Conservation (phyloP, 2,329 filamentous ascomycete species). For the Diatrype stigma region DNA sequence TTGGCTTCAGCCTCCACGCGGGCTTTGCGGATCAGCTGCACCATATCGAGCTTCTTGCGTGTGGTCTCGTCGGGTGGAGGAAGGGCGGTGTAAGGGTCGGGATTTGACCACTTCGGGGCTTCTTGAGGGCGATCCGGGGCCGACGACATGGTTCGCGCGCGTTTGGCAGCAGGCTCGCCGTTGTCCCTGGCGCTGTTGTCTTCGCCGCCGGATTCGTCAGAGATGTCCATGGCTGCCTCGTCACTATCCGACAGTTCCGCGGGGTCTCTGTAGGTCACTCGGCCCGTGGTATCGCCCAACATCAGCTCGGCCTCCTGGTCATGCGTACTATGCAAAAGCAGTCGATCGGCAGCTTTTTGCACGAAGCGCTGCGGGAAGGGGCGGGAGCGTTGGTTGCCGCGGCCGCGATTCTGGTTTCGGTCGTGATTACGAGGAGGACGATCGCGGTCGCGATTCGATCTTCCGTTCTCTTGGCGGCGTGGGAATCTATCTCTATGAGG, state of each 20-base stretch:
- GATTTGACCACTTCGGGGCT: constrained; percentile 86
- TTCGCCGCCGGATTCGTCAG: constrained; percentile 42
- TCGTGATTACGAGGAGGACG: constrained; percentile 1
- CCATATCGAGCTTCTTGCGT: constrained; percentile 78
- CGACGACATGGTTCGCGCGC: constrained; percentile 29
- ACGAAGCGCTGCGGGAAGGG: constrained; percentile 1
- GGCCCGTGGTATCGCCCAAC: constrained; percentile 40
- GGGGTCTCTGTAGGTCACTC: constrained; percentile 49
- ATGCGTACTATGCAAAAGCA: constrained; percentile 42
- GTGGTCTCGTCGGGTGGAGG: constrained; percentile 72
- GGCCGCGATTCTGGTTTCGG: constrained; percentile 8
- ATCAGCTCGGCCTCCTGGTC: constrained; percentile 40
- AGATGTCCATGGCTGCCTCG: constrained; percentile 62
- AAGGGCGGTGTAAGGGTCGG: constrained; percentile 85
- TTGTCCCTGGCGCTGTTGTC: constrained; percentile 37
- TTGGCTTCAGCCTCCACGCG: constrained; percentile 56
- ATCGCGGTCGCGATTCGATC: constrained; percentile 2
- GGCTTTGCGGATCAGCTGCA: constrained; percentile 87
- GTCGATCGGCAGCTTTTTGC: constrained; percentile 28
- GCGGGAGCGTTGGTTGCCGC: not conserved
- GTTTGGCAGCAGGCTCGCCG: constrained; percentile 40
- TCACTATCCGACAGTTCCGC: constrained; percentile 60
- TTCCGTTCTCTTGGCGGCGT: constrained; percentile 9
- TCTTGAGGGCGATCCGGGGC: constrained; percentile 34
- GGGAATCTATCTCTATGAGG: constrained; percentile 9